phyloP scores from a whole-genome alignment of 73 alveolate genomes.

The Paramecium primaurelia region DNA sequence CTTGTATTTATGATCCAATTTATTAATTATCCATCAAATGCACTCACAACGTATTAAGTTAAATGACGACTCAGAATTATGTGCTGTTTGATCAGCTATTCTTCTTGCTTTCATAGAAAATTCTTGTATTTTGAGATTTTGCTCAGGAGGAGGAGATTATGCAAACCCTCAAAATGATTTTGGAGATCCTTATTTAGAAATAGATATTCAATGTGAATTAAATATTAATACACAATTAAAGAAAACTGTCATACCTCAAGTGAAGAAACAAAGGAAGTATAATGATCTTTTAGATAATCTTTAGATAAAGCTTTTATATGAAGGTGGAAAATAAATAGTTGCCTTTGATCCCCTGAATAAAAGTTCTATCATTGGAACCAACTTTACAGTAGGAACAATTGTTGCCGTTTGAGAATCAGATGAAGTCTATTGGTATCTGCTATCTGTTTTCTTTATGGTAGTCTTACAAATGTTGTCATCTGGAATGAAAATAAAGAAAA shows the following conservation, averaged over 20 bases:
- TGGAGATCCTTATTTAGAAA: conserved; percentile 27
- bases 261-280: conserved; percentile 25
- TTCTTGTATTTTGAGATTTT: background rate
- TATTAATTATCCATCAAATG: background rate
- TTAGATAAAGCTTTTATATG: conserved; percentile 7
- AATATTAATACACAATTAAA: background rate
- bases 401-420: conserved; percentile 73
- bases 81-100: conserved; percentile 10
- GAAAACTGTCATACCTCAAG: background rate
- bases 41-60: background rate
- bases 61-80: background rate
- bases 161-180: conserved; percentile 18
- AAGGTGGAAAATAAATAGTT: conserved; percentile 65
- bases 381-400: conserved; percentile 75
- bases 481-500: conserved; percentile 59
- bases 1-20: no score
- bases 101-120: background rate
- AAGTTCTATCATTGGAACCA: conserved; percentile 71
- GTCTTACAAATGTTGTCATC: conserved; percentile 68
- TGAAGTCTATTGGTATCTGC: conserved; percentile 69
- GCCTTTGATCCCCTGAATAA: conserved; percentile 82
- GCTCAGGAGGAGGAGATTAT: conserved; percentile 23
- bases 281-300: background rate
- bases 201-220: conserved; percentile 11
- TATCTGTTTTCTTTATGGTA: conserved; percentile 72